Conservation (phyloP, 2,329 filamentous ascomycete species). For the Pseudogymnoascus sp. region DNA sequence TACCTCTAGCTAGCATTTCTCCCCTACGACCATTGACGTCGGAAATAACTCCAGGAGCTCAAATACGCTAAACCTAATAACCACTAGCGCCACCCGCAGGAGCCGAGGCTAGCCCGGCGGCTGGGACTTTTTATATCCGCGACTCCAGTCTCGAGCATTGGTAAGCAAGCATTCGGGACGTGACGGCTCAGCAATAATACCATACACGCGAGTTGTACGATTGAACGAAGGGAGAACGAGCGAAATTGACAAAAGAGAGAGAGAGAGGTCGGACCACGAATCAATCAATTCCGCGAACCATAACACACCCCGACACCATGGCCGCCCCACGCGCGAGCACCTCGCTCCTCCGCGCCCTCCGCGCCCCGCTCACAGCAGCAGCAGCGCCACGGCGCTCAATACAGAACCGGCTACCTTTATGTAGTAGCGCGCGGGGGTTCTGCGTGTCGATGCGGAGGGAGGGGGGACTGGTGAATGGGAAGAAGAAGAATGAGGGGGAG, state of each 20-base stretch:
- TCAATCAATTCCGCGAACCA: neutral
- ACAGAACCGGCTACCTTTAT: neutral
- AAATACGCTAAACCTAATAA: neutral
- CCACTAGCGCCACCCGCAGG: neutral
- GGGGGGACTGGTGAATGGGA: neutral
- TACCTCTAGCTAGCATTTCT: too few species aligned
- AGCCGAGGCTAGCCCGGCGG: neutral
- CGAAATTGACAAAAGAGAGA: neutral
- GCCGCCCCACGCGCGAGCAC: neutral
- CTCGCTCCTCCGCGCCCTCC: neutral
- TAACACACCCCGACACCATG: neutral
- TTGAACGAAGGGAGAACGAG: neutral
- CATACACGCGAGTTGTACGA: neutral
- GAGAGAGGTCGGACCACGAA: neutral
- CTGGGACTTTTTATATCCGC: neutral
- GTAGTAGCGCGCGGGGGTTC: neutral
- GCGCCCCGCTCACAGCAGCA: neutral
- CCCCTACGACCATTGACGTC: too few species aligned
- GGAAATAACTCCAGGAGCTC: neutral
- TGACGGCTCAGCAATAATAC: neutral
- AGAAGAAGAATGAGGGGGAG: constrained; percentile 35
- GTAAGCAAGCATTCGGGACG: neutral
- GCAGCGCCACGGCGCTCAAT: neutral
- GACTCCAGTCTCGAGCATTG: neutral
- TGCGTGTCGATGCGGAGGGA: neutral